phyloP scores from a whole-genome alignment of 176 grass and related monocot genomes.

The Typha latifolia region DNA sequence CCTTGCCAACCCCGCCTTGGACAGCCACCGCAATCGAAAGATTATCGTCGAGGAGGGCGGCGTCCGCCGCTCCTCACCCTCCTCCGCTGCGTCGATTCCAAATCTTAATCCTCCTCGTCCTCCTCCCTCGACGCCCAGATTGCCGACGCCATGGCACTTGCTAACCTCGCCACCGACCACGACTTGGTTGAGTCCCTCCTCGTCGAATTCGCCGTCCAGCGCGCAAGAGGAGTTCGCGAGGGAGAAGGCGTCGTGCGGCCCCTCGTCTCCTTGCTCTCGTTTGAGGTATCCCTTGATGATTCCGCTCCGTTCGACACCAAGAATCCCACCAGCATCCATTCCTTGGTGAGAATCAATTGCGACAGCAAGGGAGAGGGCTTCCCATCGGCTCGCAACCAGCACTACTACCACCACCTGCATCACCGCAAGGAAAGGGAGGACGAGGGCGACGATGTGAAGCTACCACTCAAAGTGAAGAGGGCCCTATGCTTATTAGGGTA shows the following conservation, averaged over 20 bases:
- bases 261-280: constrained; percentile 13
- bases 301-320: background rate
- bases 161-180: constrained; percentile 11
- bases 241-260: constrained; percentile 12
- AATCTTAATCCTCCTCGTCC: background rate
- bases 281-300: constrained; percentile 15
- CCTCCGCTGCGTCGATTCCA: constrained; percentile 1
- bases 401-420: constrained; percentile 1
- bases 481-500: no score
- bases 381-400: background rate
- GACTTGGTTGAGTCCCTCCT: constrained; percentile 1
- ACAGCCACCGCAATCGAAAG: constrained; percentile 9
- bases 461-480: constrained; percentile 11
- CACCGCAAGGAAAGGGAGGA: constrained; percentile 13
- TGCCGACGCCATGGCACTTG: constrained; percentile 4
- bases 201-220: background rate
- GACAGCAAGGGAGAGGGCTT: background rate
- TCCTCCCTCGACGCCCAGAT: constrained; percentile 8
- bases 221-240: constrained; percentile 14
- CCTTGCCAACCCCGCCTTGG: constrained; percentile 12
- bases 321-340: constrained; percentile 11
- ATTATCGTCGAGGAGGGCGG: constrained; percentile 18
- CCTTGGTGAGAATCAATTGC: constrained; percentile 1
- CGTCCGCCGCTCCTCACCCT: constrained; percentile 16
- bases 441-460: constrained; percentile 19